phyloP scores from a whole-genome alignment of 108 stramenopile species.

The Pseudonitzschia delicatissima region DNA sequence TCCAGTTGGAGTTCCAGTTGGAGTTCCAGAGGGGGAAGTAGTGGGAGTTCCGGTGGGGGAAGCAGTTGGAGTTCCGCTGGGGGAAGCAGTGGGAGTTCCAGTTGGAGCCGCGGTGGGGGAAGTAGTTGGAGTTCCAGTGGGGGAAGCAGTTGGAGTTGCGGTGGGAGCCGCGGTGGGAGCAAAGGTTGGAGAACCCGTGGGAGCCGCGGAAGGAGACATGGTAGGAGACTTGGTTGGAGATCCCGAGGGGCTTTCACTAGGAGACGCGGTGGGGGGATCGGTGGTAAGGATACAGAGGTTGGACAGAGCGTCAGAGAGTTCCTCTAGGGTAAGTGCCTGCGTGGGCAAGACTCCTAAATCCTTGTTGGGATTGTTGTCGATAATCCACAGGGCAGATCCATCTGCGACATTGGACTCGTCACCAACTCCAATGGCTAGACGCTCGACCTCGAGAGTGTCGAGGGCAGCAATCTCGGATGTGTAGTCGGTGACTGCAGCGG shows the following conservation, averaged over 20 bases:
- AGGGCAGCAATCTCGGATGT: conserved; percentile 20
- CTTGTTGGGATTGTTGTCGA: conserved; percentile 15
- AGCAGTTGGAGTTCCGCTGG: conserved; percentile 9
- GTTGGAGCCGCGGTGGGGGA: neutral
- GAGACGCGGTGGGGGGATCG: neutral
- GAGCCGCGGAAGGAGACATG: neutral
- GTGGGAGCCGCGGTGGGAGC: neutral
- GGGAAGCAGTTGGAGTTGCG: neutral
- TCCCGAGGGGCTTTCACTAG: neutral
- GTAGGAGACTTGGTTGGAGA: neutral
- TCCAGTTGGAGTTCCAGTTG: conserved; percentile 10
- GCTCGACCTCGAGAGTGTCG: conserved; percentile 11
- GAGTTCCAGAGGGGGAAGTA: conserved; percentile 9
- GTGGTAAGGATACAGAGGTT: conserved; percentile 15
- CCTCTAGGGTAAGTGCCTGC: conserved; percentile 3
- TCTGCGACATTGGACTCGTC: conserved; percentile 10
- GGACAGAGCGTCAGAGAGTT: conserved; percentile 9
- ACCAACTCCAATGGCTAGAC: conserved; percentile 39
- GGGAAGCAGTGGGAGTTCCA: conserved; percentile 2
- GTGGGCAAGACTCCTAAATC: conserved; percentile 4
- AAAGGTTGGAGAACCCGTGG: neutral
- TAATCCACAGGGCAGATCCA: conserved; percentile 21
- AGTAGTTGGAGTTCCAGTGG: neutral
- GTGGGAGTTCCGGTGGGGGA: neutral
- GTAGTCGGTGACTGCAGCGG: conserved; percentile 9